These are phyloP conservation scores for Monosporascus cannonballus DNA, from an alignment of 2,329 filamentous ascomycete genomes.

Conservation along the genomic window DNA sequence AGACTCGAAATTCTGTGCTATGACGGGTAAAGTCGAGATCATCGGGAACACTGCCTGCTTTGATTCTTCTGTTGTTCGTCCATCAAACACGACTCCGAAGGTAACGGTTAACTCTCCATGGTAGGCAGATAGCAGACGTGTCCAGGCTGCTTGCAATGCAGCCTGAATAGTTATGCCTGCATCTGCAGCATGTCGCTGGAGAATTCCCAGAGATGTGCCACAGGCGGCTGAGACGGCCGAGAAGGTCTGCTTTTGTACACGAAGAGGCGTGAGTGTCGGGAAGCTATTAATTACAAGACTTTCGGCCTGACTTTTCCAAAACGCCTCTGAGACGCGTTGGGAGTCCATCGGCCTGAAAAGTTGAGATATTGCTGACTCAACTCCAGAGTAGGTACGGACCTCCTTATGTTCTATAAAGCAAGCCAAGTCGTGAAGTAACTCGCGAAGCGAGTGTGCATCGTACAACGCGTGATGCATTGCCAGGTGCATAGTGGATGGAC, in stretches of 20 bases:
- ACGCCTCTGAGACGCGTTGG: slow-evolving; percentile 34
- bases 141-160: slow-evolving; percentile 72
- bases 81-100: slow-evolving; percentile 78
- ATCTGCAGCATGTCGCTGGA: slow-evolving; percentile 51
- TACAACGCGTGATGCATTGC: slow-evolving; percentile 76
- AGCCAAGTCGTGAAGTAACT: slow-evolving; percentile 56
- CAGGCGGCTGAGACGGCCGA: slow-evolving; percentile 32
- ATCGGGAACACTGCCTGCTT: slow-evolving; percentile 65
- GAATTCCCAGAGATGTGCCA: slow-evolving; percentile 29
- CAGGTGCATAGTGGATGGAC: slow-evolving; percentile 33
- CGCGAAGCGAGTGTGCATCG: slow-evolving; percentile 68
- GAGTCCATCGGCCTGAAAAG: slow-evolving; percentile 32
- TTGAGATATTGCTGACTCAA: slow-evolving; percentile 33
- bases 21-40: slow-evolving; percentile 72
- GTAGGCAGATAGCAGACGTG: slow-evolving; percentile 67
- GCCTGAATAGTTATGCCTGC: slow-evolving; percentile 70
- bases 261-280: slow-evolving; percentile 65
- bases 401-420: slow-evolving; percentile 17
- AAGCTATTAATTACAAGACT: slow-evolving; percentile 61
- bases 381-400: slow-evolving; percentile 3
- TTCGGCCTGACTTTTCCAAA: slow-evolving; percentile 57
- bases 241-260: slow-evolving; percentile 28
- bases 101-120: slow-evolving; percentile 67
- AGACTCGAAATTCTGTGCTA: slow-evolving; percentile 47
- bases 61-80: slow-evolving; percentile 57